Conservation (phyloP, 169 alveolate species). For the Pseudocohnilembus persalinus region DNA sequence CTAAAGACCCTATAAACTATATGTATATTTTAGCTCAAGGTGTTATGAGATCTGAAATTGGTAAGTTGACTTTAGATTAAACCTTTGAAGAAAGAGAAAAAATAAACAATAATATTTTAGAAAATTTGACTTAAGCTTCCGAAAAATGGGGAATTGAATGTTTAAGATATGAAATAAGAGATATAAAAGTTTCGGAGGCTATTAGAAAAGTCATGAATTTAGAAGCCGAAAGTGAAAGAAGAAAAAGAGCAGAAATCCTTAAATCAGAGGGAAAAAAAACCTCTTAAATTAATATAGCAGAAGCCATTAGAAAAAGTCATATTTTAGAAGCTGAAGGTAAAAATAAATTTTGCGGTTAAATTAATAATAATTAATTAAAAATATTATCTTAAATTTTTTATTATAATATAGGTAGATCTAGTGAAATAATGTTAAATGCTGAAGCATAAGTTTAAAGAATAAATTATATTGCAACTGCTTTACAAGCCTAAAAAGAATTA, state of each 20-base stretch:
- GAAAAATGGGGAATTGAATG: constrained; percentile 95
- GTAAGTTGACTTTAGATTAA: constrained; percentile 93
- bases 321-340: constrained; percentile 93
- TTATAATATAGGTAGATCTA: not conserved
- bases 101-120: constrained; percentile 88
- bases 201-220: constrained; percentile 93
- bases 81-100: constrained; percentile 95
- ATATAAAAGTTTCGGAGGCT: constrained; percentile 91
- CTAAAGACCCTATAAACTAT: constrained; percentile 87
- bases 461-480: not conserved
- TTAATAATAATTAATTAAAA: too few relatives aligned
- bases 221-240: constrained; percentile 94
- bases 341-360: constrained; percentile 70
- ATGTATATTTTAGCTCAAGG: constrained; percentile 88
- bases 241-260: constrained; percentile 92
- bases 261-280: constrained; percentile 93
- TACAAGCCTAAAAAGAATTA: not conserved
- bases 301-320: constrained; percentile 85
- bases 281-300: constrained; percentile 92
- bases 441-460: not conserved
- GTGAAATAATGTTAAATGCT: not conserved
- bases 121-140: constrained; percentile 84
- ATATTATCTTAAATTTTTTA: too few relatives aligned
- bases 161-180: constrained; percentile 93
- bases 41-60: constrained; percentile 96